phyloP scores from a whole-genome alignment of 768 basidiomycete genomes.

The Lentinula edodes region DNA sequence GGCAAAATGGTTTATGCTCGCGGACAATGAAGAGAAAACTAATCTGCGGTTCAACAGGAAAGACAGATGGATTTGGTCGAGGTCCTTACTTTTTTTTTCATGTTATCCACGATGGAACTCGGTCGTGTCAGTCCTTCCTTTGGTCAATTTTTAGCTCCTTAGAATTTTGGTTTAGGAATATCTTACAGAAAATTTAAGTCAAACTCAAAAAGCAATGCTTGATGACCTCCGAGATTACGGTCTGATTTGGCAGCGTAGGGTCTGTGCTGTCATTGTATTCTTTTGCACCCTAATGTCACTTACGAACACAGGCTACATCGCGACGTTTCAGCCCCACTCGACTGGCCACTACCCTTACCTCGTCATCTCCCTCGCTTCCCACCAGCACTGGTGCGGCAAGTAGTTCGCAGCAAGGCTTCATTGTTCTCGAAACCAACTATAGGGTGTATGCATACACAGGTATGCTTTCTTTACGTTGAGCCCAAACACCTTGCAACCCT shows the following conservation, averaged over 20 bases:
- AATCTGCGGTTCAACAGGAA: slow-evolving; percentile 41
- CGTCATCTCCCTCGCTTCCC: slow-evolving; percentile 77
- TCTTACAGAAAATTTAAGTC: slow-evolving; percentile 72
- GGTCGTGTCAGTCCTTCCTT: slow-evolving; percentile 55
- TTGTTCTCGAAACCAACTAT: slow-evolving; percentile 97
- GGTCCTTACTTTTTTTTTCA: slow-evolving; percentile 90
- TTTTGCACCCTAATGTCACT: slow-evolving; percentile 19
- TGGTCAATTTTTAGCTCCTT: slow-evolving; percentile 7
- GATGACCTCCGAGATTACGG: slow-evolving; percentile 94
- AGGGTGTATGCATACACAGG: slow-evolving; percentile 97
- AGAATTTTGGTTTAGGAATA: slow-evolving; percentile 62
- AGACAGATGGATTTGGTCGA: slow-evolving; percentile 90
- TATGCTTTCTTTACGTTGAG: slow-evolving; percentile 27
- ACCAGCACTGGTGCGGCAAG: slow-evolving; percentile 53
- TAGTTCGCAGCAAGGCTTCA: slow-evolving; percentile 76
- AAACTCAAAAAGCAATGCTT: slow-evolving; percentile 81
- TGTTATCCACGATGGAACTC: slow-evolving; percentile 95
- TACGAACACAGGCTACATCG: slow-evolving; percentile 45
- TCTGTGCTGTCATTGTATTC: slow-evolving; percentile 25
- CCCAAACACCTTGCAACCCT: slow-evolving; percentile 13
- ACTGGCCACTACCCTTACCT: slow-evolving; percentile 90
- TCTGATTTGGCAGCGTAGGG: slow-evolving; percentile 82
- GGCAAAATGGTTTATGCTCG: slow-evolving; percentile 36
- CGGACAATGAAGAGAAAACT: slow-evolving; percentile 10
- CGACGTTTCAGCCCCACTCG: slow-evolving; percentile 91